Conservation (phyloP, 1,284 basidiomycete genomes). For the Marasmius oreades region DNA sequence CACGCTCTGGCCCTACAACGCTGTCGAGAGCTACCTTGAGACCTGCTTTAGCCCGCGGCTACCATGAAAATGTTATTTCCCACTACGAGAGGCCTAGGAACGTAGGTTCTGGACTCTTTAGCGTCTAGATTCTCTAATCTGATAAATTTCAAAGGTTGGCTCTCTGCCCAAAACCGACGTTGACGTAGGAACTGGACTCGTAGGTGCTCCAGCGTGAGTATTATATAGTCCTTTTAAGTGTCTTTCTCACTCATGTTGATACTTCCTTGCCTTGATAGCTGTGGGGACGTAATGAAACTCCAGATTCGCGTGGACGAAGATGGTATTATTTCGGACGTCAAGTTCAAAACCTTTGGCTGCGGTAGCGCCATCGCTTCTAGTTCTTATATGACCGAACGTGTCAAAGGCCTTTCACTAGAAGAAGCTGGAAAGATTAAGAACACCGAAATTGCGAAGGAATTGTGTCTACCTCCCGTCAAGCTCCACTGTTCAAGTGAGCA, state of each 20-base stretch:
- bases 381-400: constrained; percentile 97
- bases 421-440: constrained; percentile 97
- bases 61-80: constrained; percentile 93
- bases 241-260: constrained; percentile 15
- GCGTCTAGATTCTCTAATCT: constrained; percentile 46
- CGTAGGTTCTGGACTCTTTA: constrained; percentile 50
- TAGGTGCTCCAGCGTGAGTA: constrained; percentile 94
- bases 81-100: constrained; percentile 96
- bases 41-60: constrained; percentile 59
- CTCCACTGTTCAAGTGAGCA: constrained; percentile 80
- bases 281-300: constrained; percentile 97
- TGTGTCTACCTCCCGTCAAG: constrained; percentile 96
- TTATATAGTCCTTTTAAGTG: not conserved
- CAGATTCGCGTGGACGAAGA: constrained; percentile 97
- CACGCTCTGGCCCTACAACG: constrained; percentile 32
- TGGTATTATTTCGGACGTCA: constrained; percentile 95
- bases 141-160: constrained; percentile 75
- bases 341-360: constrained; percentile 98
- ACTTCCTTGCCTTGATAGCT: constrained; percentile 39
- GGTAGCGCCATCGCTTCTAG: constrained; percentile 97
- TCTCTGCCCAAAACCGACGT: constrained; percentile 89
- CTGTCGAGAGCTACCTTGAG: constrained; percentile 36
- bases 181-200: constrained; percentile 96
- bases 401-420: constrained; percentile 92
- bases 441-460: constrained; percentile 98